Conservation (phyloP, 2,329 filamentous ascomycete genomes). For the Colletotrichum euphorbiae region DNA sequence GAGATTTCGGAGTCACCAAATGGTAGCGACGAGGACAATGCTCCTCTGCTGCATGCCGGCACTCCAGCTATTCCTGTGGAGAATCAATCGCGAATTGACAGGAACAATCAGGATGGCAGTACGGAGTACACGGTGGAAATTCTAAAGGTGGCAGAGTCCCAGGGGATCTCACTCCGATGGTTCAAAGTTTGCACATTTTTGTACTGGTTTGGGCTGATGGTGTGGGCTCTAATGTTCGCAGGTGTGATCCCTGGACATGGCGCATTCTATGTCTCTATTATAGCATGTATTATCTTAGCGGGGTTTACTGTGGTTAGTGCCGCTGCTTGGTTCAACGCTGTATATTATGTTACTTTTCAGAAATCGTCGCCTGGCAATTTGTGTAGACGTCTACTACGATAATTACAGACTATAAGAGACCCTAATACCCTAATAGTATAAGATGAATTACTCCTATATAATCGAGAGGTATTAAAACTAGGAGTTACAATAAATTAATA, state of each 20-base stretch:
- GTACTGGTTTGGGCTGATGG: not conserved
- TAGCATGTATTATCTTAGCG: not conserved
- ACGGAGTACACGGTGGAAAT: not conserved
- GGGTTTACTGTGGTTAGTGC: not conserved
- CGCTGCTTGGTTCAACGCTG: not conserved
- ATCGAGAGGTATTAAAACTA: no score
- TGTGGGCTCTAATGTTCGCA: not conserved
- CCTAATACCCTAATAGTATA: no score
- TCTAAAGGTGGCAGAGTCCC: not conserved
- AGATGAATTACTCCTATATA: no score
- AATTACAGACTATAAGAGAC: no score
- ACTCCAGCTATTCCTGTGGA: no score
- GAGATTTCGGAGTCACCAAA: not conserved
- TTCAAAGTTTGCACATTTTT: not conserved
- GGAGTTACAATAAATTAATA: no score
- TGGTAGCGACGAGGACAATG: not conserved
- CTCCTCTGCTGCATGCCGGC: not conserved
- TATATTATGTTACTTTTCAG: no score
- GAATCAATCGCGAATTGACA: not conserved
- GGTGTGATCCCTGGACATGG: no score
- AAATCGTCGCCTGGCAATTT: no score
- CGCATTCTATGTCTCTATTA: not conserved
- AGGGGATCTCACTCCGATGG: not conserved
- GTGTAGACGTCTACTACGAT: no score
- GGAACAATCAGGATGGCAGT: no score